Evolutionary conservation across 2,329 filamentous ascomycete species (phyloP).

Genomic region (Fusarium torulosum): DNA sequence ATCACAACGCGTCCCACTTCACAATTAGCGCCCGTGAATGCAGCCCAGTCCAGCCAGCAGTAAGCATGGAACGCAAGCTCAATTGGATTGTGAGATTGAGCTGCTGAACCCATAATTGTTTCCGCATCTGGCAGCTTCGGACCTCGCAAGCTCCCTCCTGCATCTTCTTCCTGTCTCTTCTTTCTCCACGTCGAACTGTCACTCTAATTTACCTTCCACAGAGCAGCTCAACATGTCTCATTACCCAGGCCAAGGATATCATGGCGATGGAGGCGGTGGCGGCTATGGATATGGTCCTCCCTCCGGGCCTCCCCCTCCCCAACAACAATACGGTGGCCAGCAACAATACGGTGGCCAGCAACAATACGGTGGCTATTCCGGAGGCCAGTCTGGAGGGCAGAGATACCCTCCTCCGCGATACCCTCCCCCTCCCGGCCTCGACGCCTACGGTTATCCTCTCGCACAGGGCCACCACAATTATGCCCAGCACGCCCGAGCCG

Average conservation of each 20-base stretch:
- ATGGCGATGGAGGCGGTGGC: constrained; percentile 53
- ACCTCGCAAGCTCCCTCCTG: constrained; percentile 26
- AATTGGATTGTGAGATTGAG: constrained; percentile 12
- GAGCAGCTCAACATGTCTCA: constrained; percentile 52
- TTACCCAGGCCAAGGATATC: constrained; percentile 58
- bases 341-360: no score
- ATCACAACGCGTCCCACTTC: constrained; percentile 14
- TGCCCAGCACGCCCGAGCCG: constrained; percentile 49
- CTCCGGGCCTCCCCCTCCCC: constrained; percentile 46
- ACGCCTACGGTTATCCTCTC: constrained; percentile 62
- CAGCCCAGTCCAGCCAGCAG: neutral
- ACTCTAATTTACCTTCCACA: constrained; percentile 7
- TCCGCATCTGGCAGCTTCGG: constrained; percentile 12
- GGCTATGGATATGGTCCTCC: constrained; percentile 48
- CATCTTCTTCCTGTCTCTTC: constrained; percentile 13
- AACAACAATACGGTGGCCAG: constrained; percentile 2
- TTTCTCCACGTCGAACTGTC: constrained; percentile 11
- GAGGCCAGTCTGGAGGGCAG: constrained; percentile 44
- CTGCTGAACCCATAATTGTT: constrained; percentile 27
- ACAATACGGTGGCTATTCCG: constrained; percentile 37
- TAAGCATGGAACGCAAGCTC: neutral
- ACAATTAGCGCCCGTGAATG: constrained; percentile 36
- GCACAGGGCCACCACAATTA: constrained; percentile 46
- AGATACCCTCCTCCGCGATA: constrained; percentile 53
- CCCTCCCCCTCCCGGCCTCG: constrained; percentile 58